Conservation (phyloP, 2,329 filamentous ascomycete species). For the Ophiostoma sp. region DNA sequence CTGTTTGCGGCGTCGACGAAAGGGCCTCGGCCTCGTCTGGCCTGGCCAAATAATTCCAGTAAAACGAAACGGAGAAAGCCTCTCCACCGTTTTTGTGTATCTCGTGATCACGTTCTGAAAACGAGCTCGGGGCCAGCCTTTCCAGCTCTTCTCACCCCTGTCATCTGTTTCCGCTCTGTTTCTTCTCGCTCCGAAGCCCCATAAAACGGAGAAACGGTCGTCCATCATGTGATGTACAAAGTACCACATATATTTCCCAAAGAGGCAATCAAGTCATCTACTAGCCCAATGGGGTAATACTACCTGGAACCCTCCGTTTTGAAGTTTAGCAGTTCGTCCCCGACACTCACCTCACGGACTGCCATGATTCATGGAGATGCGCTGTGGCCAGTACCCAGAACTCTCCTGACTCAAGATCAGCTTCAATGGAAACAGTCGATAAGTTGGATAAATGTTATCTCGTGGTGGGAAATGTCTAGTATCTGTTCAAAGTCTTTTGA, state of each 20-base stretch:
- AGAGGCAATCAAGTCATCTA: background rate
- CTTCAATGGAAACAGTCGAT: background rate
- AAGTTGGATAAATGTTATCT: too few relatives aligned
- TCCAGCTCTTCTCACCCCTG: background rate
- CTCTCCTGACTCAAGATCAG: background rate
- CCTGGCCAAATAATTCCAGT: background rate
- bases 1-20: background rate
- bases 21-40: background rate
- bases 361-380: conserved; percentile 8
- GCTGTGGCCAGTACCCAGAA: background rate
- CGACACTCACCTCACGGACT: background rate
- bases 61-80: background rate
- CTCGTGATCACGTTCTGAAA: conserved; percentile 12
- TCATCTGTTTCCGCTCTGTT: background rate
- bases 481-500: too few relatives aligned
- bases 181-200: background rate
- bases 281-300: conserved; percentile 11
- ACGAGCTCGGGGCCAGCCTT: background rate
- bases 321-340: background rate
- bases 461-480: too few relatives aligned
- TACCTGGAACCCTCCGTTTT: background rate
- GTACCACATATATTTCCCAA: conserved; percentile 10
- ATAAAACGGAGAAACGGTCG: conserved; percentile 9
- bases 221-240: conserved; percentile 16
- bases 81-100: background rate